Evolutionary conservation across 352 stramenopile species (phyloP), one percentile per base, ranked within the genome.

Genomic region (Ophiocytium majus): DNA sequence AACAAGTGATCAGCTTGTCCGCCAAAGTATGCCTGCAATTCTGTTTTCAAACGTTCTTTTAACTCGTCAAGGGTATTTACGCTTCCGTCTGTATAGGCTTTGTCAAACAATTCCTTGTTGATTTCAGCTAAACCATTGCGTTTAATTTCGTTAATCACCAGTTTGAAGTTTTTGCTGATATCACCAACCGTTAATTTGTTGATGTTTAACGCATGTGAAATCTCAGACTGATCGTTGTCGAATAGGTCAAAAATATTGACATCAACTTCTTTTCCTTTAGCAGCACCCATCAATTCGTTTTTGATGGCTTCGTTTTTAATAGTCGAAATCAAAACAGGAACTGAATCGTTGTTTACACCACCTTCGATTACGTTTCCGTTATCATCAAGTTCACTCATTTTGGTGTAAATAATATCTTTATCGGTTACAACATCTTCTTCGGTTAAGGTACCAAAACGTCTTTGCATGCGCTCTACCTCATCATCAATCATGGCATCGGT

Each of bases 271-370:
- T 71, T 28, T 71, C 28, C 57, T 71, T 71, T 71, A 23, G 23
- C 28, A 71, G 57, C 57, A 71, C 57, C 57, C 23, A 71, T 28
- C 28, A 71, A 71, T 71, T 71, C 28, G 23, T 28, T 28, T 71
- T 71, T 71, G 28, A 28, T 28, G 28, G 57, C 28, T 71, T 71
- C 57, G 57, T 71, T 71, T 28, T 71, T 71, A 71, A 71, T 28
- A 28, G 57, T 71, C 57, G 23, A 71, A 71, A 23, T 28, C 57
- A 71, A 71, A 23, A 71, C 57, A 23, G 57, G 57, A 23, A 28
- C 57, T 71, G n/a, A n/a, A n/a, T n/a, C n/a, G 23, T 71, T 71
- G 57, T 71, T 23, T 71, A 71, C 57, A 71, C 57, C 57, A 71
- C 57, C 57, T 71, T 23, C 57, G 19, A 23, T 71, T 23, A 71